A percentile compares a stretch with the other conserved stretches of the same genome.
Evolutionary conservation across 1,284 basidiomycete genomes (phyloP).

Genomic region (Leccinum colubrinum): DNA sequence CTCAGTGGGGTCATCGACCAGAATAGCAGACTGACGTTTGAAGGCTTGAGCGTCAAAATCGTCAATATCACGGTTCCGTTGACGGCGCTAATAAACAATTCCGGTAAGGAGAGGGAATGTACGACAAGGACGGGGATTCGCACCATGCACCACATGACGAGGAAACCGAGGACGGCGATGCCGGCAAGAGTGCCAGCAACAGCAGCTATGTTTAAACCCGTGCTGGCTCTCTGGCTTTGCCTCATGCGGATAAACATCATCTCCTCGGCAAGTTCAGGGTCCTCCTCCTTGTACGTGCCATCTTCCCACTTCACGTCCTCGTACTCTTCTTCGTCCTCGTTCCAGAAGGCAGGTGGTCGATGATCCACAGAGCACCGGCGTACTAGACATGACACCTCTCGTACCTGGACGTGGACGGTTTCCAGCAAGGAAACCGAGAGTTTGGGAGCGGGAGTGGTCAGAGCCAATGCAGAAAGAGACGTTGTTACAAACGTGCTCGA

Average conservation of each 20-base stretch:
- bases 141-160: slow-evolving; percentile 56
- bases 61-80: slow-evolving; percentile 38
- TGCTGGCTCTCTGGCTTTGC: slow-evolving; percentile 36
- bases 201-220: slow-evolving; percentile 50
- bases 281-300: slow-evolving; percentile 70
- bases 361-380: slow-evolving; percentile 59
- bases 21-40: slow-evolving; percentile 56
- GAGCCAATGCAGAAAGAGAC: slow-evolving; percentile 48
- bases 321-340: slow-evolving; percentile 76
- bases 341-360: slow-evolving; percentile 80
- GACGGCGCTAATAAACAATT: slow-evolving; percentile 41
- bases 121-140: slow-evolving; percentile 3
- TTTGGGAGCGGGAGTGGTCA: slow-evolving; percentile 47
- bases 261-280: slow-evolving; percentile 58
- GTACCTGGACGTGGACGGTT: slow-evolving; percentile 22
- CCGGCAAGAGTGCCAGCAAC: slow-evolving; percentile 50
- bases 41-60: slow-evolving; percentile 54
- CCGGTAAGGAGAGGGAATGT: slow-evolving; percentile 2
- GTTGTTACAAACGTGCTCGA: slow-evolving; percentile 51
- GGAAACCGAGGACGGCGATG: slow-evolving; percentile 45
- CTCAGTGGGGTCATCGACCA: slow-evolving; percentile 47
- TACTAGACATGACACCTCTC: slow-evolving; percentile 55
- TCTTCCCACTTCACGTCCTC: slow-evolving; percentile 75
- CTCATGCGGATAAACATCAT: slow-evolving; percentile 27
- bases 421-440: slow-evolving; percentile 31